Percentiles rank a stretch among this genome's conserved stretches.
phyloP scores from a whole-genome alignment of 2,329 filamentous ascomycete genomes.

The Penicillium italicum region DNA sequence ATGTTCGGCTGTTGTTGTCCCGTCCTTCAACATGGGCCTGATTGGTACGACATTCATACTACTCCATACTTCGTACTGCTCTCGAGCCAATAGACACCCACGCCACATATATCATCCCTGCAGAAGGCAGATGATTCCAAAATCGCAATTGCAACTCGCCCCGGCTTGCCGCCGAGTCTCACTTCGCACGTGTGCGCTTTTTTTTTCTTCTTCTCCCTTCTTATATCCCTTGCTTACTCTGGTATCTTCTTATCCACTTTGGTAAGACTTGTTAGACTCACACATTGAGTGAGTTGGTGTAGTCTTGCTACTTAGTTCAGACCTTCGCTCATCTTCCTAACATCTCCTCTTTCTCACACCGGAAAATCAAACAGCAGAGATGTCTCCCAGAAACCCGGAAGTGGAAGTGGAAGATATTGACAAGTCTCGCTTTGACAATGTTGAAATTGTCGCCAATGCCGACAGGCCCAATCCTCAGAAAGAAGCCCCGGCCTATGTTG shows the following conservation, averaged over 20 bases:
- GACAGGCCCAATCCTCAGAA: slow-evolving; percentile 26
- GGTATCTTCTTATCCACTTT: not conserved
- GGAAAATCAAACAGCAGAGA: not conserved
- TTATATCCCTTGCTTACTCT: slow-evolving; percentile 2
- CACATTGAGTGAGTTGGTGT: not conserved
- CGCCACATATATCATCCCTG: slow-evolving; percentile 1
- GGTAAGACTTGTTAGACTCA: not conserved
- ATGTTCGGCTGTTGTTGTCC: not conserved
- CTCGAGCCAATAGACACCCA: not conserved
- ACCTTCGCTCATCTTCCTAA: not conserved
- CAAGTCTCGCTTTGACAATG: slow-evolving; percentile 25
- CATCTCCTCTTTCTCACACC: not conserved
- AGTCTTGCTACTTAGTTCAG: not conserved
- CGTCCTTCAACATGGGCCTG: not conserved
- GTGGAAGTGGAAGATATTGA: slow-evolving; percentile 19
- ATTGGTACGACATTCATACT: not conserved
- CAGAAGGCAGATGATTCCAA: not conserved
- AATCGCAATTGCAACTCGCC: not conserved
- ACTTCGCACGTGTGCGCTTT: not conserved
- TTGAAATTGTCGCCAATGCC: slow-evolving; percentile 26
- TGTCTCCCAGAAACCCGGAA: slow-evolving; percentile 17
- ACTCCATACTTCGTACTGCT: not conserved
- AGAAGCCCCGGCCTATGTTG: slow-evolving; percentile 33
- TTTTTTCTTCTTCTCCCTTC: slow-evolving; percentile 6
- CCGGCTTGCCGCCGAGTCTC: not conserved